Conservation (phyloP, 305 asterid genomes). For the Fraxinus sp. region DNA sequence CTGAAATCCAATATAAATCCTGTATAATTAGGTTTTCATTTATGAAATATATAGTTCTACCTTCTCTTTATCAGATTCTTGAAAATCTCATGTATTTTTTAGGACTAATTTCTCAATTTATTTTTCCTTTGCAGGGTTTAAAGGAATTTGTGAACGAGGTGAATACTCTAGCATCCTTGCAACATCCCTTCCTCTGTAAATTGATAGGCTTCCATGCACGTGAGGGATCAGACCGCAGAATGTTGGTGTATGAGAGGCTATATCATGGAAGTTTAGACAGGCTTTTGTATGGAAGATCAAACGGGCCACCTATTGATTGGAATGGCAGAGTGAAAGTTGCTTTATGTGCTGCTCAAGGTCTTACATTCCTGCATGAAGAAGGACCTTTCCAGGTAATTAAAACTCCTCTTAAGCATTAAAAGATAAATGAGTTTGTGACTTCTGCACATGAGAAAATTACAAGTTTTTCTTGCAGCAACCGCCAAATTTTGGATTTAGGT, state of each 20-base stretch:
- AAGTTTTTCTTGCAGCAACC: background rate
- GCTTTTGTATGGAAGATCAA: conserved; percentile 84
- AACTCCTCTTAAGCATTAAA: conserved; percentile 14
- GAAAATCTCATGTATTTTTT: background rate
- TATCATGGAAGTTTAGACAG: conserved; percentile 93
- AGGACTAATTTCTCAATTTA: conserved; percentile 12
- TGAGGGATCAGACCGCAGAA: conserved; percentile 78
- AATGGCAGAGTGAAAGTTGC: conserved; percentile 94
- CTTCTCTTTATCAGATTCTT: background rate
- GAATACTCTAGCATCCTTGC: conserved; percentile 81
- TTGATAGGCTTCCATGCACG: conserved; percentile 93
- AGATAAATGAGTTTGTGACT: background rate
- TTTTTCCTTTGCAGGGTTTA: conserved; percentile 56
- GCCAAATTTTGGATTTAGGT: conserved; percentile 18
- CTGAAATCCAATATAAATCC: background rate
- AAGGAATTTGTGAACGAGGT: conserved; percentile 89
- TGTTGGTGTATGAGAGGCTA: conserved; percentile 91
- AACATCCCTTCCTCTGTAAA: conserved; percentile 79
- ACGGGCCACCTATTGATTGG: conserved; percentile 98
- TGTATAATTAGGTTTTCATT: background rate
- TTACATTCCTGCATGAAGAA: conserved; percentile 97
- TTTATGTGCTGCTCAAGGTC: conserved; percentile 91
- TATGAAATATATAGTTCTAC: background rate
- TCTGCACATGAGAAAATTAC: background rate
- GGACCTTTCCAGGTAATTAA: conserved; percentile 92